These are phyloP conservation scores for Hydnum rufescens DNA, from an alignment of 768 basidiomycete species.

Conservation along the genomic window DNA sequence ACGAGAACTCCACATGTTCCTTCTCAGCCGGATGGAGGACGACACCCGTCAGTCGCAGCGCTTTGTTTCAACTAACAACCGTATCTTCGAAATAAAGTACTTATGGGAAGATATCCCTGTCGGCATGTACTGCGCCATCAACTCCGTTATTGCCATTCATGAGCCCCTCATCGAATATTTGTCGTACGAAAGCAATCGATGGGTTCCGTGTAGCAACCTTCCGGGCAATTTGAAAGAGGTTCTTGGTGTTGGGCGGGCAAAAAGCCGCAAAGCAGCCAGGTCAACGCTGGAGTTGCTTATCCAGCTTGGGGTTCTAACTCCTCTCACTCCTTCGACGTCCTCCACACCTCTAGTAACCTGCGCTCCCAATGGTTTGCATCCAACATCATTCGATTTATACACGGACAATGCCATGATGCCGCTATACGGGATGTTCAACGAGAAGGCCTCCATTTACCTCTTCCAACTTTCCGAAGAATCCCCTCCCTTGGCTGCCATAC, in stretches of 20 bases:
- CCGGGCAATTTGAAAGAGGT: slow-evolving; percentile 29
- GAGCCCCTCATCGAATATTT: slow-evolving; percentile 38
- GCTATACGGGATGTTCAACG: slow-evolving; percentile 42
- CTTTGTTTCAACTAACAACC: slow-evolving; percentile 32
- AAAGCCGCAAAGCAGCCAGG: slow-evolving; percentile 37
- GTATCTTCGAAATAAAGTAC: slow-evolving; percentile 39
- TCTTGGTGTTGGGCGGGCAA: slow-evolving; percentile 39
- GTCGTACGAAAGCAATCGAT: slow-evolving; percentile 26
- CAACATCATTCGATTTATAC: slow-evolving; percentile 11
- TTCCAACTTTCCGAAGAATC: slow-evolving; percentile 33
- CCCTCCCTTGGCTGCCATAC: slow-evolving; percentile 32
- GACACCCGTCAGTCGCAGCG: slow-evolving; percentile 18
- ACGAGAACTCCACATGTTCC: slow-evolving; percentile 43
- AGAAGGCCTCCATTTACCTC: slow-evolving; percentile 34
- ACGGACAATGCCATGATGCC: slow-evolving; percentile 17
- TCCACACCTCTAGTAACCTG: slow-evolving; percentile 28
- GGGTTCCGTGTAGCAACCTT: slow-evolving; percentile 33
- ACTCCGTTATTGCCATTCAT: slow-evolving; percentile 35
- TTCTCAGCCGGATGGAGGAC: slow-evolving; percentile 24
- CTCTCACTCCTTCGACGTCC: slow-evolving; percentile 30
- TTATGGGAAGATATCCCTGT: slow-evolving; percentile 47
- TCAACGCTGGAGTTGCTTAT: slow-evolving; percentile 42
- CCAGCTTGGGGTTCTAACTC: slow-evolving; percentile 36
- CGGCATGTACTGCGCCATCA: slow-evolving; percentile 40
- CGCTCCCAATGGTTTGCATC: slow-evolving; percentile 23